These are phyloP conservation scores for Fusarium concolor DNA, from an alignment of 2,329 filamentous ascomycete genomes.

Conservation along the genomic window DNA sequence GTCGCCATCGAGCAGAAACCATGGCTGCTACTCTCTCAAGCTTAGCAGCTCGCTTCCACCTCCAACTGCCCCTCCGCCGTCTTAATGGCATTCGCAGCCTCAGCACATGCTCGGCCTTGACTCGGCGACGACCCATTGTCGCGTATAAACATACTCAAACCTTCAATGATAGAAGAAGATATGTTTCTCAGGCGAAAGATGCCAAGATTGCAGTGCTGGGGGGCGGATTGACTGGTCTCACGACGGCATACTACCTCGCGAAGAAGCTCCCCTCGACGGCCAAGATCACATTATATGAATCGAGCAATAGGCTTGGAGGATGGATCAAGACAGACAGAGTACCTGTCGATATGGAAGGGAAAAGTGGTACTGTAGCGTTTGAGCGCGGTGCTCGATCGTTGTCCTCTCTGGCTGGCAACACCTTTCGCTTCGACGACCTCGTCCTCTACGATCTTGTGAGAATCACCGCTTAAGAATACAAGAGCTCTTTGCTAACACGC, in stretches of 20 bases:
- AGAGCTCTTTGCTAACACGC: conserved; percentile 23
- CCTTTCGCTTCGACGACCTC: conserved; percentile 67
- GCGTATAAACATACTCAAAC: conserved; percentile 4
- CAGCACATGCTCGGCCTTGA: conserved; percentile 18
- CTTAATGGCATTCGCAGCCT: conserved; percentile 35
- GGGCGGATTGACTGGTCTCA: conserved; percentile 85
- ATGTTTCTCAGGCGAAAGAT: conserved; percentile 38
- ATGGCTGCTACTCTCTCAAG: conserved; percentile 46
- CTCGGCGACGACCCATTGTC: conserved; percentile 23
- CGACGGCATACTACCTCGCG: conserved; percentile 80
- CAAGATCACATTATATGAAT: conserved; percentile 86
- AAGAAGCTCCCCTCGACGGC: conserved; percentile 71
- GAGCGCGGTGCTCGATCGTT: conserved; percentile 87
- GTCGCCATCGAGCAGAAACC: conserved; percentile 45
- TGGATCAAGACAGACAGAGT: conserved; percentile 81
- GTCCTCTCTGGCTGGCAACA: conserved; percentile 60
- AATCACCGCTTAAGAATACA: conserved; percentile 3
- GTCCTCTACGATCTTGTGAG: conserved; percentile 78
- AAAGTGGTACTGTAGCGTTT: conserved; percentile 72
- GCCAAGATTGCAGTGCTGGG: conserved; percentile 75
- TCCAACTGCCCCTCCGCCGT: conserved; percentile 18
- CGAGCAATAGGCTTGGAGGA: conserved; percentile 76
- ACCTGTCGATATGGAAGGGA: conserved; percentile 66
- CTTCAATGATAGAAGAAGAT: conserved; percentile 22
- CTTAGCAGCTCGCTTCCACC: conserved; percentile 29